phyloP scores from a whole-genome alignment of 306 rosid genomes.

The Ormosia emarginata region DNA sequence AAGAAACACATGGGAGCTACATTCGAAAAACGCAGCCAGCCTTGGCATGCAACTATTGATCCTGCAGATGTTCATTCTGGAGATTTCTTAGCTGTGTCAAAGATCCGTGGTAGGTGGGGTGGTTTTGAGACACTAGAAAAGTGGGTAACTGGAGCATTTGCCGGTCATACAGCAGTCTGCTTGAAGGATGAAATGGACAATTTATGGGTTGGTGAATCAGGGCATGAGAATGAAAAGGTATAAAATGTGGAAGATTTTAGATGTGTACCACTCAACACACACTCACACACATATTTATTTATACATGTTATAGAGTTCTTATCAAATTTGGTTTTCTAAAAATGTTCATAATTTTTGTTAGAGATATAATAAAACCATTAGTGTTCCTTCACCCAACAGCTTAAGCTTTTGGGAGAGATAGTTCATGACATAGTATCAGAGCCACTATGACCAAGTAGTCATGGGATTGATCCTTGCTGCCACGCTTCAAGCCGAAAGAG shows the following conservation, averaged over 20 bases:
- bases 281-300: neutral
- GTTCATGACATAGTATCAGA: too few species aligned
- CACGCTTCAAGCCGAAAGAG: too few species aligned
- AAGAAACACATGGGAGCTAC: constrained; percentile 93
- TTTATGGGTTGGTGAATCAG: constrained; percentile 99
- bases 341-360: neutral
- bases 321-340: neutral
- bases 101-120: constrained; percentile 99
- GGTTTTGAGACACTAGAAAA: constrained; percentile 97
- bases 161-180: constrained; percentile 98
- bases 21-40: constrained; percentile 74
- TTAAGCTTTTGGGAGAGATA: too few species aligned
- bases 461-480: too few species aligned
- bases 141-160: constrained; percentile 99
- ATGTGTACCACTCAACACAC: neutral
- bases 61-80: constrained; percentile 92
- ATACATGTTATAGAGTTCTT: neutral
- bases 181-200: constrained; percentile 89
- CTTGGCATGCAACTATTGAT: constrained; percentile 67
- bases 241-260: constrained; percentile 3
- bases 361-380: too few species aligned
- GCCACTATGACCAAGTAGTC: too few species aligned
- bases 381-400: too few species aligned
- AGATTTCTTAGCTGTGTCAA: constrained; percentile 88
- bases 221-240: constrained; percentile 98